phyloP scores from a whole-genome alignment of 2,329 filamentous ascomycete species.

The Didymella exigua region DNA sequence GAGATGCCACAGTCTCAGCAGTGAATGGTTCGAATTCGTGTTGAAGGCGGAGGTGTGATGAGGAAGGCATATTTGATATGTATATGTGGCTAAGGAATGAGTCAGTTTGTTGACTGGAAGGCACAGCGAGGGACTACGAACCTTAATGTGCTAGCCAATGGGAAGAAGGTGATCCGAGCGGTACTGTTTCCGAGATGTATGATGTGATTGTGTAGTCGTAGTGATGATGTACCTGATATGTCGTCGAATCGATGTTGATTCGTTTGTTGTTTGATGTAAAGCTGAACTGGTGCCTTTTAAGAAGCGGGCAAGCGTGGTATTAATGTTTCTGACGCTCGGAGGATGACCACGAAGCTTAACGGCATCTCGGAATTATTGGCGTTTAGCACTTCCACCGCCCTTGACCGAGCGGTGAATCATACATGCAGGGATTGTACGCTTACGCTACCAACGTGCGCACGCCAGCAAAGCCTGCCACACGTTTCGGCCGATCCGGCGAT shows the following conservation, averaged over 20 bases:
- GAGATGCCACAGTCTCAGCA: constrained; percentile 52
- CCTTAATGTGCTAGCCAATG: constrained; percentile 41
- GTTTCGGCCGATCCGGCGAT: constrained; percentile 17
- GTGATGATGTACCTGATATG: constrained; percentile 12
- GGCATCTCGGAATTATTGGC: constrained; percentile 36
- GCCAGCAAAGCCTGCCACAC: constrained; percentile 18
- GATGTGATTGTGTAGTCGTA: constrained; percentile 15
- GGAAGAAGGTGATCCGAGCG: constrained; percentile 44
- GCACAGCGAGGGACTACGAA: constrained; percentile 37
- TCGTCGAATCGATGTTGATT: neutral
- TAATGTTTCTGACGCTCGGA: constrained; percentile 40
- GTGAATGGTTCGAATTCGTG: constrained; percentile 53
- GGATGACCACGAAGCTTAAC: constrained; percentile 38
- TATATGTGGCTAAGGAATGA: constrained; percentile 50
- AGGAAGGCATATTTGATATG: constrained; percentile 53
- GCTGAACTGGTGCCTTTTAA: constrained; percentile 16
- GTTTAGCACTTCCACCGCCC: constrained; percentile 38
- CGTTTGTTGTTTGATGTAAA: constrained; percentile 19
- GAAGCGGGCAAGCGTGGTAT: constrained; percentile 35
- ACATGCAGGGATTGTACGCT: constrained; percentile 23
- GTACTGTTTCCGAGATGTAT: constrained; percentile 17
- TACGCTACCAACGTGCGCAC: constrained; percentile 15
- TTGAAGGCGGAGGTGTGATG: constrained; percentile 54
- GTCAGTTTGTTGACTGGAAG: constrained; percentile 54
- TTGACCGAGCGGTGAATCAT: constrained; percentile 37